phyloP scores from a whole-genome alignment of 306 rosid genomes.

The Dicorynia guianensis region DNA sequence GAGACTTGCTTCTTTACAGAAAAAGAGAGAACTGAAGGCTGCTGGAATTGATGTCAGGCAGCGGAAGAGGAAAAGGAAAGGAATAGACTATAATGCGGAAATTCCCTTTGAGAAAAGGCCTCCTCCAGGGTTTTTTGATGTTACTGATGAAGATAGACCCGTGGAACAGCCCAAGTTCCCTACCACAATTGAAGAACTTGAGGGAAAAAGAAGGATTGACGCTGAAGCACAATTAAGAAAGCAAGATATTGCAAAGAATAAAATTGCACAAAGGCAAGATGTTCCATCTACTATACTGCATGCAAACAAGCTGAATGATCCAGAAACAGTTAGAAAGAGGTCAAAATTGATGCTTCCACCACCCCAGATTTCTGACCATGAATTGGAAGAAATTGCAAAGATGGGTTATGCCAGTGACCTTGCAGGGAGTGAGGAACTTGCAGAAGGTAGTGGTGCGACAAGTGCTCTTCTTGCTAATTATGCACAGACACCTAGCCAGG shows the following conservation, averaged over 20 bases:
- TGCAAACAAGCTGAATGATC: slow-evolving; percentile 92
- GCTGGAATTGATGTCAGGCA: slow-evolving; percentile 92
- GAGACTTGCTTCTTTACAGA: slow-evolving; percentile 97
- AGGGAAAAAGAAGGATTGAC: slow-evolving; percentile 88
- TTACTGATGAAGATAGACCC: slow-evolving; percentile 71
- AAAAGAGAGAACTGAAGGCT: slow-evolving; percentile 92
- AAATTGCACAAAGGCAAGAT: slow-evolving; percentile 89
- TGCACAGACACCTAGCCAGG: slow-evolving; percentile 79
- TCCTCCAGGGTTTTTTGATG: slow-evolving; percentile 92
- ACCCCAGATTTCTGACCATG: slow-evolving; percentile 93
- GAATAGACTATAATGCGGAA: slow-evolving; percentile 91
- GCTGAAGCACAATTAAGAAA: slow-evolving; percentile 81
- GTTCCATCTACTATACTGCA: slow-evolving; percentile 89
- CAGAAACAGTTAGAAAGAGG: slow-evolving; percentile 90
- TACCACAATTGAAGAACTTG: slow-evolving; percentile 92
- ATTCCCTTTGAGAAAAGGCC: slow-evolving; percentile 96
- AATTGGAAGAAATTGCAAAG: slow-evolving; percentile 94
- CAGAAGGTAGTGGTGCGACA: slow-evolving; percentile 86
- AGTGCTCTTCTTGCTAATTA: slow-evolving; percentile 90
- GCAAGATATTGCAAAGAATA: slow-evolving; percentile 88
- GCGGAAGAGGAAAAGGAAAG: slow-evolving; percentile 88
- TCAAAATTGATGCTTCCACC: slow-evolving; percentile 96
- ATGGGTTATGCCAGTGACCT: slow-evolving; percentile 95
- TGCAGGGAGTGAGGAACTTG: slow-evolving; percentile 70
- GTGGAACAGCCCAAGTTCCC: slow-evolving; percentile 85